Evolutionary conservation across 1,139 yeast species (phyloP), one percentile per base, ranked within the genome.

Genomic region (Ashbya aceris): DNA sequence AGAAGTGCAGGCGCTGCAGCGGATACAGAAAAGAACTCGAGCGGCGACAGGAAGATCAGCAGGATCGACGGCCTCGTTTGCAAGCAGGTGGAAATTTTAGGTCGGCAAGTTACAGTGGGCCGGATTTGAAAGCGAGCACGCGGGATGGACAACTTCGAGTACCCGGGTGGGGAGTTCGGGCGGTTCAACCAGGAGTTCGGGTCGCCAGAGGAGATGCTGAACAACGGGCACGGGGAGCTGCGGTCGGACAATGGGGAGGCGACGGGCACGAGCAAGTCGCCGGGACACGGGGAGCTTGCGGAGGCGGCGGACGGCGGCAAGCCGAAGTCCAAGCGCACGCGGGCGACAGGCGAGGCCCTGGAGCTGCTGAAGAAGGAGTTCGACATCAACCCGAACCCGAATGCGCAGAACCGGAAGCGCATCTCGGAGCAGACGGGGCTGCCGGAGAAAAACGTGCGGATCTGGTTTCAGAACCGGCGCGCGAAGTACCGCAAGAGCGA

Each of bases 401-500:
- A 73, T 36, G 76, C 84, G 0, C 76, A 77, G 34, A 74, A 76
- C 40, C 66, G 97, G 35, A 82, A 78, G 55, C 77, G 72, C 36
- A 81, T 89, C 38, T 80, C 95, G 38, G 76, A 73, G 7, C 72
- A 71, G 47, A 85, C 95, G 2, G 84, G 83, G 38, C 83, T 89
- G 91, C 78, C 91, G 7, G 96, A 87, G 55, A 75, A 95, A 50
- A 87, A 95, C 4, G 95, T 89, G 2, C 73, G 95, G 44, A 87
- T 89, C 39, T 89, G 97, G 97, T 89, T 89, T 58, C 97, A 89
- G 61, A 89, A 89, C 59, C 70, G 93, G 52, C 67, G 96, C 47
- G 96, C 96, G 13, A 86, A 86, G 58, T 71, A 77, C 40, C 72
- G 89, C 56, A 60, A 79, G 76, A 55, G 46, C 7, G 44, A 42